Conservation (phyloP, 192 early-diverging fungal genomes). For the Geranomyces michiganensis region DNA sequence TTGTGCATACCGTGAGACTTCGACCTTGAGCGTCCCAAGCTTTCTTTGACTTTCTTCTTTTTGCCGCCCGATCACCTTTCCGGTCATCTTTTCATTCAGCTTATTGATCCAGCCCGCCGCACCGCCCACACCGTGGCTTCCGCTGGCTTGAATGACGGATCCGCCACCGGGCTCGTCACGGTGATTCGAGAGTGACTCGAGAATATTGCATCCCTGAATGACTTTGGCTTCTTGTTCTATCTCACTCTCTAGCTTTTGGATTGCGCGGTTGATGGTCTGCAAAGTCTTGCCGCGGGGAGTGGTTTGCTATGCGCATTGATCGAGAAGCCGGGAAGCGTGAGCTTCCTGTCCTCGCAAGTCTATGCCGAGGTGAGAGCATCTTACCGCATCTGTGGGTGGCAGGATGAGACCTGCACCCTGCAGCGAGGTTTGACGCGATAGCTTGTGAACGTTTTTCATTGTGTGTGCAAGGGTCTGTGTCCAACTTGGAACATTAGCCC, state of each 20-base stretch:
- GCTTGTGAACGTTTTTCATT: neutral
- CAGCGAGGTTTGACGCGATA: slow-evolving; percentile 16
- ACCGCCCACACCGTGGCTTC: neutral
- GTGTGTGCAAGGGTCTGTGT: neutral
- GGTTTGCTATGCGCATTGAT: neutral
- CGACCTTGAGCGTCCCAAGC: neutral
- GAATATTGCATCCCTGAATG: neutral
- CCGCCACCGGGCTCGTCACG: neutral
- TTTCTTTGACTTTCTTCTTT: slow-evolving; percentile 11
- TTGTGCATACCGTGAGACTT: slow-evolving; percentile 12
- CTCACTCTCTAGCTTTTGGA: slow-evolving; percentile 9
- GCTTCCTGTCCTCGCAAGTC: neutral
- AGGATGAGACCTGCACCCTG: slow-evolving; percentile 25
- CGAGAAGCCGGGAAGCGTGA: neutral
- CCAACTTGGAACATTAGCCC: no score
- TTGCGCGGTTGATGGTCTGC: slow-evolving; percentile 9
- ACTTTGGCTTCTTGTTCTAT: slow-evolving; percentile 23
- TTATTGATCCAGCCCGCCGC: neutral
- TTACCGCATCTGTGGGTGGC: slow-evolving; percentile 4
- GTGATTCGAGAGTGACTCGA: slow-evolving; percentile 11
- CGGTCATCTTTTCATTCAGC: slow-evolving; percentile 5
- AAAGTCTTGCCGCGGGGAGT: neutral
- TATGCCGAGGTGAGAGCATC: no score
- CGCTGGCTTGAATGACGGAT: neutral
- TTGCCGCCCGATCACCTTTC: neutral